phyloP scores from a whole-genome alignment of 1,284 basidiomycete species.

The Trichosporon inkin region DNA sequence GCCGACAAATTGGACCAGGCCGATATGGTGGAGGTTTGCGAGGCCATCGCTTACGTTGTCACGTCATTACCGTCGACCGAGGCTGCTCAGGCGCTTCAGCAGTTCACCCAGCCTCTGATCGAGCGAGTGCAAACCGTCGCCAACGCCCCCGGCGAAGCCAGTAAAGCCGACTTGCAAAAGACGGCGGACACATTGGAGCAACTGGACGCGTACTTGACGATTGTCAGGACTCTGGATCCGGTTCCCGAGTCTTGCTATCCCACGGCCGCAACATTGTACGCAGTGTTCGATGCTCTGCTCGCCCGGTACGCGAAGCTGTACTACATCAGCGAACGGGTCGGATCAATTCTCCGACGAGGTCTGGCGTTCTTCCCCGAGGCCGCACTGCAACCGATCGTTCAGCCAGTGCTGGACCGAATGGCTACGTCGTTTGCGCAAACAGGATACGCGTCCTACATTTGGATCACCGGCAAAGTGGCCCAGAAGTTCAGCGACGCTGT shows the following conservation, averaged over 20 bases:
- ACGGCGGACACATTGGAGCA: conserved; percentile 79
- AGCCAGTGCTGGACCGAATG: conserved; percentile 71
- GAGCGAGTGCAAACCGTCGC: conserved; percentile 51
- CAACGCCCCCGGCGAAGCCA: conserved; percentile 49
- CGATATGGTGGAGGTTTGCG: conserved; percentile 85
- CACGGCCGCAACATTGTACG: conserved; percentile 76
- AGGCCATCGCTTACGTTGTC: conserved; percentile 92
- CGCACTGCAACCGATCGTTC: conserved; percentile 63
- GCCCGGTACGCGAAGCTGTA: conserved; percentile 72
- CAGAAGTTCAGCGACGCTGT: conserved; percentile 62
- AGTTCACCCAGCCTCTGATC: conserved; percentile 64
- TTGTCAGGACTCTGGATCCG: conserved; percentile 73
- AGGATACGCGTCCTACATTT: conserved; percentile 82
- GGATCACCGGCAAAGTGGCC: conserved; percentile 86
- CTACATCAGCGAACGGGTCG: conserved; percentile 76
- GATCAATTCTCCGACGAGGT: conserved; percentile 81
- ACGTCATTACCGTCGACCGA: conserved; percentile 79
- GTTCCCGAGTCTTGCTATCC: conserved; percentile 73
- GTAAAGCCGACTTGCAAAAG: conserved; percentile 61
- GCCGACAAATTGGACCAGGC: conserved; percentile 75
- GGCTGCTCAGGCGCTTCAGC: conserved; percentile 75
- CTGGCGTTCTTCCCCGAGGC: conserved; percentile 71
- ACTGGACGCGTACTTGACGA: conserved; percentile 77
- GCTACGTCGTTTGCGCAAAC: conserved; percentile 72
- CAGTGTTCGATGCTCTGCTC: conserved; percentile 75